These are phyloP conservation scores for Collybia sordida DNA, from an alignment of 768 basidiomycete species.

Conservation along the genomic window DNA sequence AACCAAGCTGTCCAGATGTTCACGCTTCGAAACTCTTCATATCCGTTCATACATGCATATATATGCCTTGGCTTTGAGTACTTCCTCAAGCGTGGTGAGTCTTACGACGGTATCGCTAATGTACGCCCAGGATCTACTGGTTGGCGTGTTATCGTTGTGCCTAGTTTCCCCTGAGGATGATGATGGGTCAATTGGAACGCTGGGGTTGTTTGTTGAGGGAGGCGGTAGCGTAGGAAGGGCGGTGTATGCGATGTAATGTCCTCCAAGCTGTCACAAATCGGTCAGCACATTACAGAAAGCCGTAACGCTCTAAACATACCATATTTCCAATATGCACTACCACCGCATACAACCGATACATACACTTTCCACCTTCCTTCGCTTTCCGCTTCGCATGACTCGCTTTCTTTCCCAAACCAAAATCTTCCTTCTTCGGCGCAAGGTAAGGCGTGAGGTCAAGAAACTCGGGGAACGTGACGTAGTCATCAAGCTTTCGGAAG, in stretches of 20 bases:
- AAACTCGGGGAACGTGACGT: constrained; percentile 83
- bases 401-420: constrained; percentile 43
- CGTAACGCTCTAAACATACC: constrained; percentile 37
- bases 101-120: constrained; percentile 90
- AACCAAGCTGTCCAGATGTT: background rate
- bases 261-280: constrained; percentile 61
- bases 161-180: background rate
- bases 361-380: constrained; percentile 39
- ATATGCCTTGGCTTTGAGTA: constrained; percentile 89
- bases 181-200: too few relatives aligned
- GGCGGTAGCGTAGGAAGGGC: constrained; percentile 53
- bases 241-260: constrained; percentile 87
- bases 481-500: constrained; percentile 91
- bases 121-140: constrained; percentile 78
- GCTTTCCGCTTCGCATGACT: constrained; percentile 25
- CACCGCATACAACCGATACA: constrained; percentile 76
- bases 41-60: constrained; percentile 90
- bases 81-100: constrained; percentile 80
- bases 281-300: constrained; percentile 7
- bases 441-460: constrained; percentile 86
- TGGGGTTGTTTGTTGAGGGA: background rate
- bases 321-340: constrained; percentile 88
- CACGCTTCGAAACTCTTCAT: constrained; percentile 21
- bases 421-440: constrained; percentile 77
- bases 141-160: constrained; percentile 15